Base-by-base conservation (phyloP, 352 stramenopile species). In the Phytopythium kandeliae region DNA sequence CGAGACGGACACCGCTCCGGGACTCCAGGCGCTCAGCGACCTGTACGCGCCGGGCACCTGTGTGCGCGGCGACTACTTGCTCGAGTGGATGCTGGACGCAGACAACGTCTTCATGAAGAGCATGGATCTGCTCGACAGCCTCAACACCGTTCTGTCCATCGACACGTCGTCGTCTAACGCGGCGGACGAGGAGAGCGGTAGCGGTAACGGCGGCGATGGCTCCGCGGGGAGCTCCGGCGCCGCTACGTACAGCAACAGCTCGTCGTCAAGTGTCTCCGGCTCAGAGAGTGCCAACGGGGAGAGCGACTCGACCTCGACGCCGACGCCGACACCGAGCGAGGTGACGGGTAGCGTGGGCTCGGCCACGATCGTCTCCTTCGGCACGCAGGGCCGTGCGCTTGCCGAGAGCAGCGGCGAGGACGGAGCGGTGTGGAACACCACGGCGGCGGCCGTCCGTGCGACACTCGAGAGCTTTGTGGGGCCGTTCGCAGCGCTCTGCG, bases 21-120 rank as follows among this genome's bases (percentile, higher is more conserved):
- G 25, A 28, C n/a, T 54, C 17, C 48, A 43, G 24, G 25, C 24
- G 24, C 36, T 54, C 5, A 54, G 38, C 35, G 48, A 54, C 36
- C 4, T 54, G 35, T 54, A 38, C 48, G 7, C 19, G 21, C 15
- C 36, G 21, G 48, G 25, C n/a, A 54, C 19, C 33, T 54, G 48
- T 36, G 36, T 54, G 17, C 36, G 35, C 16, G 31, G 48, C 35
- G 36, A 54, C 34, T 28, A 36, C 26, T 26, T 54, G 11, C 38
- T 54, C 21, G 4, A 45, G 10, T 54, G 48, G 48, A 6, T 25
- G 1, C n/a, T 37, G 26, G 36, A 35, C 4, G 38, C 34, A 6
- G 26, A 54, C 19, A 44, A 26, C 26, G 24, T 46, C 34, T 2
- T 47, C 17, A 45, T 47, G 22, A 54, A 54, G 36, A n/a, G 24